Base-by-base conservation (phyloP, 306 rosid genomes). In the Mimosa bimucronata region DNA sequence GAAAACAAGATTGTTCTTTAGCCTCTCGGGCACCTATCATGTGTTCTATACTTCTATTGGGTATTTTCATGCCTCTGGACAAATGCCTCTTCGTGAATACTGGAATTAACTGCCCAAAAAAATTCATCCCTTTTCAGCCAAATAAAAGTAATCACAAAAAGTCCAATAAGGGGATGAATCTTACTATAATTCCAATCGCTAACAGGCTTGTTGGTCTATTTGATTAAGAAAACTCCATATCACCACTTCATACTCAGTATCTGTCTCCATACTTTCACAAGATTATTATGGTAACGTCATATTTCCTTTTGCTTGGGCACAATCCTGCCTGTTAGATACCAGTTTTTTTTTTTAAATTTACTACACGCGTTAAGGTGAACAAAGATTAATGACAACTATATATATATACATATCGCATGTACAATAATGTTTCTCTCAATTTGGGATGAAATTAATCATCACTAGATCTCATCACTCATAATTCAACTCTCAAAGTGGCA, bases 81-180 rank as follows among this genome's bases (percentile, higher is more conserved):
- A 75, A 73, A 66, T 70, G 81, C 65, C 89, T 84, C 89, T 88
- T 88, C 81, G 38, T 52, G 80, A 73, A 34, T 40, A 68, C 66
- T 62, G 85, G 60, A 83, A 82, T 71, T 88, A 82, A 79, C 71
- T 88, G 77, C 21, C 68, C 41, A 58, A 53, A 53, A 53, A 68
- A 73, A 29, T 41, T 45, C 72, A 30, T 77, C 34, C 38, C 46
- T 77, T 61, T 72, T 42, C 26, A 74, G 52, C 77, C 60, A 60
- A 82, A 34, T 34, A 2, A 34, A 34, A 76, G 66, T 55, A 66
- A 79, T 85, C 64, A 50, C 66, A 71, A 71, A 78, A 60, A 13
- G 31, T 58, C 75, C 37, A 42, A 76, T 23, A 25, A n/a, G 60
- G 41, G 68, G 34, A 85, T 84, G 82, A 68, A 81, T 44, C 79